Conservation (phyloP, 2,329 filamentous ascomycete species). For the Periconia sp. region DNA sequence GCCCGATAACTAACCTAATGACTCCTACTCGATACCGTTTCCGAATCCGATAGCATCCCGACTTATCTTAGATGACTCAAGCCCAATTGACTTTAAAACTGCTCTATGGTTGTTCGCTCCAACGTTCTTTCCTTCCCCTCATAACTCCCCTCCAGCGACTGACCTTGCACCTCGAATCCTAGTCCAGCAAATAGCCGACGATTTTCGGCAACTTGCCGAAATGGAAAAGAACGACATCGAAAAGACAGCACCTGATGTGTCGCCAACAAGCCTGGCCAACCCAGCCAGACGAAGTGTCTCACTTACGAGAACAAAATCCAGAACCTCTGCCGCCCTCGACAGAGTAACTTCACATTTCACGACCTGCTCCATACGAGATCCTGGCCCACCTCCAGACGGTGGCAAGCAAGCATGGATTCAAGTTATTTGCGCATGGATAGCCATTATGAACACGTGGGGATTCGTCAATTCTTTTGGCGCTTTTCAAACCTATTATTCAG, state of each 20-base stretch:
- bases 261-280: slow-evolving; percentile 5
- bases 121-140: no score
- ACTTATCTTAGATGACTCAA: no score
- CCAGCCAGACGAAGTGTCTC: slow-evolving; percentile 2
- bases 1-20: no score
- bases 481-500: slow-evolving; percentile 45
- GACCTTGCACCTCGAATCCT: no score
- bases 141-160: no score
- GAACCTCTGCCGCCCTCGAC: slow-evolving; percentile 14
- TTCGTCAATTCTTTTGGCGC: slow-evolving; percentile 22
- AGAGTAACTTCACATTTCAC: slow-evolving; percentile 42
- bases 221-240: slow-evolving; percentile 7
- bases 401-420: slow-evolving; percentile 40
- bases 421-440: slow-evolving; percentile 34
- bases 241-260: slow-evolving; percentile 7
- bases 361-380: slow-evolving; percentile 23
- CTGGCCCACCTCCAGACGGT: slow-evolving; percentile 47
- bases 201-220: not conserved
- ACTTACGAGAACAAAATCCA: slow-evolving; percentile 16
- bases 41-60: no score
- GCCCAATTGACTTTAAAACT: no score
- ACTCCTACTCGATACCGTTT: no score
- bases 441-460: slow-evolving; percentile 42
- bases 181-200: no score
- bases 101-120: no score